Evolutionary conservation across 306 rosid species (phyloP).

Genomic region (Comarum palustre): DNA sequence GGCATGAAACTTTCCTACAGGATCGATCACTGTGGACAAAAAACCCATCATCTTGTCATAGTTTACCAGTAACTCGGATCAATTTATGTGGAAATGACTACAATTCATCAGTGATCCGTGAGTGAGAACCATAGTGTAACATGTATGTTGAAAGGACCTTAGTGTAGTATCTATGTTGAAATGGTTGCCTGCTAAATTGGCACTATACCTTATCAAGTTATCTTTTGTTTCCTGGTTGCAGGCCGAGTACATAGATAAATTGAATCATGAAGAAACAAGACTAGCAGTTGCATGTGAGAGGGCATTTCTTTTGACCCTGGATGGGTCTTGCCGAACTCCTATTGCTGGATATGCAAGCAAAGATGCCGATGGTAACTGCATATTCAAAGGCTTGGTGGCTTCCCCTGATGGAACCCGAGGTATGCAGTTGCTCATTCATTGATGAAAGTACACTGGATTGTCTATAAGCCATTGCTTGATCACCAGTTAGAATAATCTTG

Average conservation of each 20-base stretch:
- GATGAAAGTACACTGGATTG: slow-evolving; percentile 12
- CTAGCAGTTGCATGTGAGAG: slow-evolving; percentile 79
- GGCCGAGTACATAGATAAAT: slow-evolving; percentile 66
- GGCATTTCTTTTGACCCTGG: slow-evolving; percentile 68
- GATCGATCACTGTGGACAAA: background rate
- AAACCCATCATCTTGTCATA: background rate
- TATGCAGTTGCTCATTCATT: slow-evolving; percentile 23
- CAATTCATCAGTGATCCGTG: background rate
- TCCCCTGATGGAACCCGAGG: slow-evolving; percentile 81
- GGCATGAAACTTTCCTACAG: background rate
- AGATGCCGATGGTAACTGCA: slow-evolving; percentile 64
- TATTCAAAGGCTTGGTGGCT: slow-evolving; percentile 83
- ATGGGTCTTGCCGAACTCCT: slow-evolving; percentile 91
- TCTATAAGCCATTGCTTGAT: slow-evolving; percentile 8
- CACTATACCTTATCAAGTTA: background rate
- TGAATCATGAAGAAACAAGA: slow-evolving; percentile 87
- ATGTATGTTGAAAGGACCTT: background rate
- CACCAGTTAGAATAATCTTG: background rate
- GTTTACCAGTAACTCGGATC: background rate
- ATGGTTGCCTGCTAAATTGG: background rate
- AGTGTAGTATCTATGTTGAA: background rate
- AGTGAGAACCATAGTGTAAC: background rate
- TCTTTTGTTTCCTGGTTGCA: slow-evolving; percentile 29
- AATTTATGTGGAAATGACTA: background rate
- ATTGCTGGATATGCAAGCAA: slow-evolving; percentile 82